phyloP scores from a whole-genome alignment of 1,139 yeast genomes.

The Kodamaea plutei region DNA sequence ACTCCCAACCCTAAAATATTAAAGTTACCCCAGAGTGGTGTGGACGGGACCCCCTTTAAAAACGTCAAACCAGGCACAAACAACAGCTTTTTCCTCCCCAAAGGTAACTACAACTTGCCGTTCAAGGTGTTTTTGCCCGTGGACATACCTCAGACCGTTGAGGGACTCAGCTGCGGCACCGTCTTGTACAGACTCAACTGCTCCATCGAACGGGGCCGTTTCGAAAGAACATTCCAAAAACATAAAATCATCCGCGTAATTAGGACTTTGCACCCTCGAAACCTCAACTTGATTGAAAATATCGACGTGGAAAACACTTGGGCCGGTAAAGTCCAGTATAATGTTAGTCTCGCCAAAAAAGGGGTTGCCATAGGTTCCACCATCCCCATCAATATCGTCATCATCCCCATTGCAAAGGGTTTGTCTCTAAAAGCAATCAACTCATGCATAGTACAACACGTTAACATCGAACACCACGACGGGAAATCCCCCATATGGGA shows the following conservation, averaged over 20 bases:
- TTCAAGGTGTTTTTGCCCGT: conserved; percentile 55
- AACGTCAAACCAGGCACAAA: conserved; percentile 18
- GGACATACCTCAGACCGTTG: conserved; percentile 61
- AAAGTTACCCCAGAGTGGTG: conserved; percentile 33
- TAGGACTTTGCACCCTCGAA: conserved; percentile 52
- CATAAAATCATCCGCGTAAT: conserved; percentile 33
- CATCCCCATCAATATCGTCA: conserved; percentile 47
- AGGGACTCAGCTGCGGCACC: conserved; percentile 55
- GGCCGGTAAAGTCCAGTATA: conserved; percentile 64
- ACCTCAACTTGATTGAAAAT: conserved; percentile 48
- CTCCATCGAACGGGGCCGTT: conserved; percentile 50
- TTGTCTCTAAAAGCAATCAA: conserved; percentile 45
- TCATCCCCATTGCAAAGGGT: conserved; percentile 61
- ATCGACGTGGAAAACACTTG: conserved; percentile 60
- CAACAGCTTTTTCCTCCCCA: conserved; percentile 48
- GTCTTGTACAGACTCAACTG: conserved; percentile 54
- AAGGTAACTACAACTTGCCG: conserved; percentile 67
- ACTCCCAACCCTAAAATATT: conserved; percentile 6
- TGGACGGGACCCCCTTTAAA: conserved; percentile 45
- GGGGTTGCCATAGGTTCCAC: conserved; percentile 60
- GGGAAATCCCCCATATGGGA: conserved; percentile 44
- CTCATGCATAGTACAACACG: conserved; percentile 53
- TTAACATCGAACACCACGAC: conserved; percentile 33
- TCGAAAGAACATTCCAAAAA: conserved; percentile 38
- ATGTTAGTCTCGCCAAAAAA: conserved; percentile 50